Evolutionary conservation across 1,139 yeast genomes (phyloP).

Genomic region (Zhuliangozyma blackwelliae): DNA sequence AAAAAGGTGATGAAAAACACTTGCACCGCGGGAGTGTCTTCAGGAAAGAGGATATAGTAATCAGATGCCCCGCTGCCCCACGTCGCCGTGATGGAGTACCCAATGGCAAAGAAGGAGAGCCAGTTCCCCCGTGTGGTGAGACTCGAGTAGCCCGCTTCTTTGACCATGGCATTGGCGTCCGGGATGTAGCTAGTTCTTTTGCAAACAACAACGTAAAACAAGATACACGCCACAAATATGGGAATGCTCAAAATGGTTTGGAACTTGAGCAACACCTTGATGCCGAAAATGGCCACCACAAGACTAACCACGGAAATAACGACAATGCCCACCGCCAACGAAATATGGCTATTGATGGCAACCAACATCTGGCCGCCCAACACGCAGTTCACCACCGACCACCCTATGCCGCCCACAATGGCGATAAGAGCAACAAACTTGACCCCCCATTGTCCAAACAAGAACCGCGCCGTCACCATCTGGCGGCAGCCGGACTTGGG

Average conservation of each 20-base stretch:
- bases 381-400: conserved; percentile 40
- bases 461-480: conserved; percentile 36
- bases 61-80: conserved; percentile 90
- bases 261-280: conserved; percentile 53
- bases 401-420: conserved; percentile 36
- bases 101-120: conserved; percentile 67
- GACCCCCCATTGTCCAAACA: conserved; percentile 39
- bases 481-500: conserved; percentile 40
- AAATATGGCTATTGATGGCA: conserved; percentile 20
- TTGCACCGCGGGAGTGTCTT: conserved; percentile 53
- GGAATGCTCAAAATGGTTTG: conserved; percentile 73
- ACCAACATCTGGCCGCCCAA: conserved; percentile 34
- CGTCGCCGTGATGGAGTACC: conserved; percentile 77
- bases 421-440: conserved; percentile 30
- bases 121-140: conserved; percentile 53
- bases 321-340: conserved; percentile 29
- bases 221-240: conserved; percentile 59
- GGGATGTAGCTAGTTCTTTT: conserved; percentile 42
- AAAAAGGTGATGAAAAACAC: conserved; percentile 61
- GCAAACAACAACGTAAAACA: conserved; percentile 66
- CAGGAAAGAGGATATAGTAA: conserved; percentile 79
- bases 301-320: conserved; percentile 26
- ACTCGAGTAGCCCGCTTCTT: conserved; percentile 22
- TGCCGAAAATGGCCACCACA: conserved; percentile 33
- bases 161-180: conserved; percentile 27